Evolutionary conservation across 306 rosid species (phyloP).

Genomic region (Gillenia trifoliata): DNA sequence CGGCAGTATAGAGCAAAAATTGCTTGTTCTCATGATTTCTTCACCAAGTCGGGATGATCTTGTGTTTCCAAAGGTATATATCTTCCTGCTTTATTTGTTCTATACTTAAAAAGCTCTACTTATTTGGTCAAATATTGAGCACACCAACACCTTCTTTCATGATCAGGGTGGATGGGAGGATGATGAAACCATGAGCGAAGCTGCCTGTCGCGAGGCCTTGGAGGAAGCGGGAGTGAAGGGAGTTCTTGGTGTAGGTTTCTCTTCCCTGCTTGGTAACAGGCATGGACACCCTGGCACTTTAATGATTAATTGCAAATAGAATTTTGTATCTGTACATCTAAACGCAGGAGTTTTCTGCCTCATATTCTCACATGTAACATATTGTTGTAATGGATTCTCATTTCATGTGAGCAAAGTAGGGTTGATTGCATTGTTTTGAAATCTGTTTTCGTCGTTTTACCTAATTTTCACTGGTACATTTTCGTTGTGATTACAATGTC

Average conservation of each 20-base stretch:
- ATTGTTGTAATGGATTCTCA: not conserved
- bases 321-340: not conserved
- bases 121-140: not conserved
- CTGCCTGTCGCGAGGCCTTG: conserved; percentile 32
- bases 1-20: conserved; percentile 11
- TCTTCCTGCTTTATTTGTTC: not conserved
- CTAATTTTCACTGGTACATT: not conserved
- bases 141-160: not conserved
- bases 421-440: not conserved
- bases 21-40: conserved; percentile 38
- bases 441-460: not conserved
- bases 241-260: conserved; percentile 26
- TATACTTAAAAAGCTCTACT: not conserved
- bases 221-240: conserved; percentile 42
- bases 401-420: not conserved
- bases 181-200: conserved; percentile 29
- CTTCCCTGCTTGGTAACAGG: conserved; percentile 18
- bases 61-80: conserved; percentile 37
- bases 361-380: not conserved
- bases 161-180: conserved; percentile 44
- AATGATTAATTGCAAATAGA: not conserved
- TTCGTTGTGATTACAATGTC: not conserved
- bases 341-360: not conserved
- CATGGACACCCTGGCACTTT: conserved; percentile 9
- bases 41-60: conserved; percentile 33